Percentiles rank a stretch among this genome's conserved stretches.
Conservation (phyloP, 257 asterid genomes). For the Verbascum thapsus region DNA sequence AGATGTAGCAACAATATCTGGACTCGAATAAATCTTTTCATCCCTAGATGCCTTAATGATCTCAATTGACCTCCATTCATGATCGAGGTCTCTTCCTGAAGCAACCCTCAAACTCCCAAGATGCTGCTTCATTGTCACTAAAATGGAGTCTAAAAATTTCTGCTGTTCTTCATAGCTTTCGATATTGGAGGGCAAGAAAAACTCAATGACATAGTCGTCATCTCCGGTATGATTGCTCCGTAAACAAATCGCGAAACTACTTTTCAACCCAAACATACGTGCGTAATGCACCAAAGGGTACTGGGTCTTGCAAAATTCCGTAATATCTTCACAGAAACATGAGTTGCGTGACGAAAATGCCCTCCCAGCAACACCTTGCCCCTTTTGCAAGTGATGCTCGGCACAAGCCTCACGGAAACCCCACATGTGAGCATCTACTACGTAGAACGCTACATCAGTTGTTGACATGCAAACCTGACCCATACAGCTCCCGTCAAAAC, state of each 20-base stretch:
- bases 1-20: constrained; percentile 43
- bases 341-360: constrained; percentile 66
- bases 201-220: constrained; percentile 79
- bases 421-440: constrained; percentile 87
- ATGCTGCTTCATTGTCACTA: constrained; percentile 75
- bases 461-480: constrained; percentile 92
- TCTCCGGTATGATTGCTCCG: constrained; percentile 78
- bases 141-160: constrained; percentile 61
- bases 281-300: constrained; percentile 97
- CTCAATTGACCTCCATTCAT: constrained; percentile 72
- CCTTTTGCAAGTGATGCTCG: constrained; percentile 87
- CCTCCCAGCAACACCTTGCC: constrained; percentile 91
- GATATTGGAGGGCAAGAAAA: constrained; percentile 60
- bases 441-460: constrained; percentile 75
- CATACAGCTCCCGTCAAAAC: constrained; percentile 96
- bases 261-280: constrained; percentile 66
- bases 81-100: constrained; percentile 75
- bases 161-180: constrained; percentile 52
- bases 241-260: constrained; percentile 80
- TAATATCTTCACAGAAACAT: constrained; percentile 72
- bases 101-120: constrained; percentile 81
- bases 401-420: constrained; percentile 91
- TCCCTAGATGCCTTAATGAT: constrained; percentile 53
- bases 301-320: constrained; percentile 73
- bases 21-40: too few species aligned